These are phyloP conservation scores for Eimeria necatrix DNA, from an alignment of 169 alveolate species.

Conservation along the genomic window DNA sequence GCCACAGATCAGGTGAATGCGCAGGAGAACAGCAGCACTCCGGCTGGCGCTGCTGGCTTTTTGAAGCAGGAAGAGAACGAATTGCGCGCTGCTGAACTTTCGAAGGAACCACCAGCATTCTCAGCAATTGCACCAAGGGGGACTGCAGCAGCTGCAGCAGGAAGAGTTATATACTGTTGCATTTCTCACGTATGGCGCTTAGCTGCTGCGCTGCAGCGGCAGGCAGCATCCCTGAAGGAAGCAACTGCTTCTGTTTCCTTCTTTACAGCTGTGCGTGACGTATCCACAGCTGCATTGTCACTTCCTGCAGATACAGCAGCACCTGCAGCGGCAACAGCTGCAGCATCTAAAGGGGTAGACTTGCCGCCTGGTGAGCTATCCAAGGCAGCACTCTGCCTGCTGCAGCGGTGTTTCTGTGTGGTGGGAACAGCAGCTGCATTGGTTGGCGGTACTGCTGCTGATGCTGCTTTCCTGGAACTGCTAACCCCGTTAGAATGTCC, in stretches of 20 bases:
- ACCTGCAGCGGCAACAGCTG: slow-evolving; percentile 3
- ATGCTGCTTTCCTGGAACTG: slow-evolving; percentile 34
- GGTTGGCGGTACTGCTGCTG: slow-evolving; percentile 17
- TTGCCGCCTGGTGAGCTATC: background rate
- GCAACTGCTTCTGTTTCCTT: slow-evolving; percentile 13
- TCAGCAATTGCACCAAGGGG: background rate
- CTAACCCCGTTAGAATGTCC: background rate
- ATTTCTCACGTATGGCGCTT: slow-evolving; percentile 31
- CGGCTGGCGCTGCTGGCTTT: background rate
- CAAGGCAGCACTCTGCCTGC: slow-evolving; percentile 32
- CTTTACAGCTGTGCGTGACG: slow-evolving; percentile 25
- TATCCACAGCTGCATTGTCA: slow-evolving; percentile 37
- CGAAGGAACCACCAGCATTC: background rate
- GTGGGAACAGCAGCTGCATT: background rate
- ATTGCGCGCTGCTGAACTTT: background rate
- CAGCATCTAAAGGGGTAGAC: background rate
- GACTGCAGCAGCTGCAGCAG: slow-evolving; percentile 22
- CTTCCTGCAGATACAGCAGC: slow-evolving; percentile 1
- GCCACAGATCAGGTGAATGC: background rate
- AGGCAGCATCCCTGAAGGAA: background rate
- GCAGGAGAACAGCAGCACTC: background rate
- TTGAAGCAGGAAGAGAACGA: background rate
- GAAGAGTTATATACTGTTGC: slow-evolving; percentile 9
- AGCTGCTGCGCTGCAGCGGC: slow-evolving; percentile 38
- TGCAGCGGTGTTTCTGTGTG: slow-evolving; percentile 62